Conservation (phyloP, 495 filamentous ascomycete genomes). For the Penicillium argentinense region DNA sequence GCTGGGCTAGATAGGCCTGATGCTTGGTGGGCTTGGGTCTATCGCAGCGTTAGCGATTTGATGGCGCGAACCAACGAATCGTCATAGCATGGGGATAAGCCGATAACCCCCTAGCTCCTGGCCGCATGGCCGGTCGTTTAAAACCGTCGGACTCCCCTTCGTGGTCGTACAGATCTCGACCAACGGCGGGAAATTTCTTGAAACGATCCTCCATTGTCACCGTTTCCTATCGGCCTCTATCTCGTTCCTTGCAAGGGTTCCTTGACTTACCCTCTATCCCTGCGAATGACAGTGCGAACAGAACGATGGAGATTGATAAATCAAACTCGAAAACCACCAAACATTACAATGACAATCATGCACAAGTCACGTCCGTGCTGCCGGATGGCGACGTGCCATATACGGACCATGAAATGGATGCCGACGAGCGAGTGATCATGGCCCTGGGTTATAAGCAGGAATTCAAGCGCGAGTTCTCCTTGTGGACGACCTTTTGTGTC, state of each 20-base stretch:
- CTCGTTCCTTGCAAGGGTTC: not conserved
- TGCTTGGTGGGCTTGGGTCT: conserved; percentile 1
- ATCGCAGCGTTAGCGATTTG: conserved; percentile 3
- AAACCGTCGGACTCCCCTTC: not conserved
- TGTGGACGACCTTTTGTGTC: conserved; percentile 82
- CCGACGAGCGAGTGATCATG: conserved; percentile 68
- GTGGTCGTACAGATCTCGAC: too few species aligned
- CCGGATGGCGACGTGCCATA: conserved; percentile 61
- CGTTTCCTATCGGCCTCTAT: too few species aligned
- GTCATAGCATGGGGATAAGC: conserved; percentile 1
- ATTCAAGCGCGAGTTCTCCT: conserved; percentile 78
- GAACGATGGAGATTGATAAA: conserved; percentile 13
- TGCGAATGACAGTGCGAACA: not conserved
- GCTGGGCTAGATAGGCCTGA: not conserved
- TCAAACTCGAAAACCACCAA: conserved; percentile 19
- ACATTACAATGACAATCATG: conserved; percentile 38
- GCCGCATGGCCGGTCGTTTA: conserved; percentile 5
- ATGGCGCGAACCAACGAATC: conserved; percentile 4
- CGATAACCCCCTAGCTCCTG: too few species aligned
- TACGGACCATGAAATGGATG: conserved; percentile 49
- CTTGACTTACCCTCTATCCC: not conserved
- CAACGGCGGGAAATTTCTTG: too few species aligned
- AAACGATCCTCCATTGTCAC: too few species aligned
- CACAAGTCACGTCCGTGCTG: conserved; percentile 69
- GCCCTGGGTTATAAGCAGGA: conserved; percentile 78